Conservation (phyloP, 352 stramenopile genomes). For the Peronospora farinosa region DNA sequence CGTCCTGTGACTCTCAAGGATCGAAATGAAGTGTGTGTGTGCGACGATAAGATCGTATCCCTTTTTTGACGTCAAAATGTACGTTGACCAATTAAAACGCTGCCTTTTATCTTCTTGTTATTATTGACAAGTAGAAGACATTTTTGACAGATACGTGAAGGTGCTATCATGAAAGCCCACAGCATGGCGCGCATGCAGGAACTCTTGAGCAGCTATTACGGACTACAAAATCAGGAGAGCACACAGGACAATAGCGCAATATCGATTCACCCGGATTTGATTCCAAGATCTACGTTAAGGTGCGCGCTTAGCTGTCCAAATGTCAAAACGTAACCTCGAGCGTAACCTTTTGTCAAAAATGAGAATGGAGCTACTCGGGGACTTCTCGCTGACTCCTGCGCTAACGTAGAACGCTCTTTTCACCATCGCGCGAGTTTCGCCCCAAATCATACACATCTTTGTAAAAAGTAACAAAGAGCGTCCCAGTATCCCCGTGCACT, state of each 20-base stretch:
- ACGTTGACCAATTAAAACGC: not conserved
- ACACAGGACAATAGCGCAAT: conserved; percentile 57
- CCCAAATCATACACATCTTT: conserved; percentile 37
- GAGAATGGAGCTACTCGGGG: conserved; percentile 57
- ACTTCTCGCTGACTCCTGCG: conserved; percentile 47
- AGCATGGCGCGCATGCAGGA: conserved; percentile 84
- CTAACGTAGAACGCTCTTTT: conserved; percentile 47
- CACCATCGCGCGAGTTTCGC: conserved; percentile 24
- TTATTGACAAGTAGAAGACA: not conserved
- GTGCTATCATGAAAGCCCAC: conserved; percentile 39
- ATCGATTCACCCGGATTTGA: conserved; percentile 76
- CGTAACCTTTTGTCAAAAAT: conserved; percentile 2
- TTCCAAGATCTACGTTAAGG: conserved; percentile 67
- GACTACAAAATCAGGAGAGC: conserved; percentile 69
- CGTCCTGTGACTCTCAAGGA: too few relatives aligned
- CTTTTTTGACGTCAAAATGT: not conserved
- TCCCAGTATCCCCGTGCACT: conserved; percentile 50
- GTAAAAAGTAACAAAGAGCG: conserved; percentile 50
- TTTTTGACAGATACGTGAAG: not conserved
- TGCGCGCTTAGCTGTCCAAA: conserved; percentile 10
- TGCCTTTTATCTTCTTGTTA: not conserved
- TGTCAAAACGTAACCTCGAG: conserved; percentile 1
- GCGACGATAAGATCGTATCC: not conserved
- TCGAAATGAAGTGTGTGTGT: not conserved
- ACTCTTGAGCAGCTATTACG: conserved; percentile 86